Conservation (phyloP, 441 rosid species). For the Gossypium gossypioides region DNA sequence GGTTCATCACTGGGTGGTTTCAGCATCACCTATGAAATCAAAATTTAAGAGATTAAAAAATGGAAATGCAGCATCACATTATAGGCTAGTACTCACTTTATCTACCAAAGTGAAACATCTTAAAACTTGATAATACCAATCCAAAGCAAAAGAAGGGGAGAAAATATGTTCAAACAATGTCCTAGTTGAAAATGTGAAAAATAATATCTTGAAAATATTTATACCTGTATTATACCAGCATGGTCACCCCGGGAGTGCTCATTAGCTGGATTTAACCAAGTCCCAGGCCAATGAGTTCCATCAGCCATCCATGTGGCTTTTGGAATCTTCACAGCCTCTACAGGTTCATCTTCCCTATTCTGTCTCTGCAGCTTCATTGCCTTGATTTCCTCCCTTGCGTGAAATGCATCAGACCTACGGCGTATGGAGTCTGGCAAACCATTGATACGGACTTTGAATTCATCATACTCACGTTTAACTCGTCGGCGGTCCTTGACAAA, state of each 20-base stretch:
- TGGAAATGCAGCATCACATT: neutral
- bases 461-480: slow-evolving; percentile 26
- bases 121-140: neutral
- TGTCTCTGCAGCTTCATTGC: slow-evolving; percentile 16
- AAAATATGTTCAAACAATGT: neutral
- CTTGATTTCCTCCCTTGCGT: slow-evolving; percentile 20
- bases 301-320: slow-evolving; percentile 32
- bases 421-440: slow-evolving; percentile 22
- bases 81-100: neutral
- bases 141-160: neutral
- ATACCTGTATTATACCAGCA: slow-evolving; percentile 25
- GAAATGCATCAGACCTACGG: slow-evolving; percentile 21
- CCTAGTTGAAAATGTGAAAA: neutral
- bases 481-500: slow-evolving; percentile 28
- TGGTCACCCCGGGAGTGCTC: slow-evolving; percentile 25
- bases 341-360: slow-evolving; percentile 11
- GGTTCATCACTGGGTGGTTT: slow-evolving; percentile 19
- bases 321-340: slow-evolving; percentile 16
- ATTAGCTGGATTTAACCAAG: slow-evolving; percentile 17
- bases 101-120: neutral
- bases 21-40: slow-evolving; percentile 14
- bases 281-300: slow-evolving; percentile 28
- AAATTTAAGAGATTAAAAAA: neutral
- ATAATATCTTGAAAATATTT: neutral
- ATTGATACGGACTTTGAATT: slow-evolving; percentile 23